phyloP scores from a whole-genome alignment of 1,284 basidiomycete species.

The Sporisorium exsertum region DNA sequence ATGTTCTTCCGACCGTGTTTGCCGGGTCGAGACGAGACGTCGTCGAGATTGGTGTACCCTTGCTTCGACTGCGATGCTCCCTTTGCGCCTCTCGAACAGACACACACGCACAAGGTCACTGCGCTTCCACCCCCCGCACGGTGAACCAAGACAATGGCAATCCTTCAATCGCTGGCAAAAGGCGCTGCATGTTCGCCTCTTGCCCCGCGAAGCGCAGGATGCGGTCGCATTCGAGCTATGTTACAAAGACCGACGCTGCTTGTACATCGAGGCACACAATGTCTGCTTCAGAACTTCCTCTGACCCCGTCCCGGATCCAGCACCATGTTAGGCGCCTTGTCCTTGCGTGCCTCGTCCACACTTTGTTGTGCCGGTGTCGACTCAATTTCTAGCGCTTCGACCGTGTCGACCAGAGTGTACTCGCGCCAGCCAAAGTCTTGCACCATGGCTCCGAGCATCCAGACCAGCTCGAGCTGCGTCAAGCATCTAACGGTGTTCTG shows the following conservation, averaged over 20 bases:
- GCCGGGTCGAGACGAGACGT: too few species aligned
- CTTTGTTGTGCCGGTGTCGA: constrained; percentile 17
- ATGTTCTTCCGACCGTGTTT: background rate
- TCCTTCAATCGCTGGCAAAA: too few species aligned
- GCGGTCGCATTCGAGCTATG: background rate
- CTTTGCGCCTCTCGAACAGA: too few species aligned
- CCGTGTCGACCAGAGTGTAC: constrained; percentile 12
- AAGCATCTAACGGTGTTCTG: background rate
- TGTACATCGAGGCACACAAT: background rate
- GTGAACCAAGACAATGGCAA: too few species aligned
- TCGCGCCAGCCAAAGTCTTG: constrained; percentile 31
- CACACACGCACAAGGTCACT: too few species aligned
- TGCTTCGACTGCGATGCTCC: too few species aligned
- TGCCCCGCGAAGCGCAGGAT: too few species aligned
- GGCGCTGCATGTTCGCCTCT: too few species aligned
- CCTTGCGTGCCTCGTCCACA: constrained; percentile 22
- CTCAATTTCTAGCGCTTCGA: constrained; percentile 22
- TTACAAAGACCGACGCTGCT: background rate
- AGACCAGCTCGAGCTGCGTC: constrained; percentile 27
- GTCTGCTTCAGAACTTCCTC: constrained; percentile 23
- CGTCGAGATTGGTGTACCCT: background rate
- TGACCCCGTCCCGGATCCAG: constrained; percentile 24
- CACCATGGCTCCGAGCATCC: constrained; percentile 22
- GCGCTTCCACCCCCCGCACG: too few species aligned
- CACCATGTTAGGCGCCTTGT: constrained; percentile 34